A percentile compares a stretch with the other conserved stretches of the same genome.
Conservation (phyloP, 306 rosid species). For the Leucaena leucocephala region DNA sequence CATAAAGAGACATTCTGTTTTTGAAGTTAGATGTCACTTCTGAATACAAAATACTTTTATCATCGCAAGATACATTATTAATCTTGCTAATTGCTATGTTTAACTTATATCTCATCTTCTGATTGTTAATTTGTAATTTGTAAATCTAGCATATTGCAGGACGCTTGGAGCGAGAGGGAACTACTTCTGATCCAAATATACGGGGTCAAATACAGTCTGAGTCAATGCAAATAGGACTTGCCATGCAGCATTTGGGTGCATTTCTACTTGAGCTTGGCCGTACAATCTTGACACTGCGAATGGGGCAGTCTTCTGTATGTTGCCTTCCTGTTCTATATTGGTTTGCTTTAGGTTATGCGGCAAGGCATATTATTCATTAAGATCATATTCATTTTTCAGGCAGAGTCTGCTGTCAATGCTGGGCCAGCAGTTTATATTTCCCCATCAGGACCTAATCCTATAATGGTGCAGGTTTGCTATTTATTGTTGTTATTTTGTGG, state of each 20-base stretch:
- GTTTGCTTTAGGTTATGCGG: conserved; percentile 31
- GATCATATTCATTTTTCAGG: conserved; percentile 58
- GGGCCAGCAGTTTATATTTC: conserved; percentile 98
- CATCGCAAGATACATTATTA: conserved; percentile 6
- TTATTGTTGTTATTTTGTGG: conserved; percentile 1
- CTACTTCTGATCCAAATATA: conserved; percentile 56
- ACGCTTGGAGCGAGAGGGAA: conserved; percentile 77
- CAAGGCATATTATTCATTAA: conserved; percentile 18
- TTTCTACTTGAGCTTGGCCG: conserved; percentile 98
- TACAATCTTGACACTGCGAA: conserved; percentile 81
- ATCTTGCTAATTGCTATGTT: conserved; percentile 30
- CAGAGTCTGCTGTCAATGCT: conserved; percentile 74
- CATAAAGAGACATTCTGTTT: not conserved
- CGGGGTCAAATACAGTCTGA: conserved; percentile 86
- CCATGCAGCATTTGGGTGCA: conserved; percentile 89
- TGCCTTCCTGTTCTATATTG: conserved; percentile 34
- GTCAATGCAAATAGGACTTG: conserved; percentile 72
- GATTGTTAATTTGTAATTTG: conserved; percentile 51
- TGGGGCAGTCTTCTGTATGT: conserved; percentile 90
- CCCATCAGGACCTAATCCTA: conserved; percentile 93
- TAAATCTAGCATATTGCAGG: conserved; percentile 88
- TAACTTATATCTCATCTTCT: conserved; percentile 25
- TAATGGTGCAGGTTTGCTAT: conserved; percentile 94
- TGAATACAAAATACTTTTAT: conserved; percentile 22
- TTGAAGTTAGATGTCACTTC: not conserved